Evolutionary conservation across 257 asterid genomes (phyloP), one percentile per base, ranked within the genome.

Genomic region (Solanum sitiens): DNA sequence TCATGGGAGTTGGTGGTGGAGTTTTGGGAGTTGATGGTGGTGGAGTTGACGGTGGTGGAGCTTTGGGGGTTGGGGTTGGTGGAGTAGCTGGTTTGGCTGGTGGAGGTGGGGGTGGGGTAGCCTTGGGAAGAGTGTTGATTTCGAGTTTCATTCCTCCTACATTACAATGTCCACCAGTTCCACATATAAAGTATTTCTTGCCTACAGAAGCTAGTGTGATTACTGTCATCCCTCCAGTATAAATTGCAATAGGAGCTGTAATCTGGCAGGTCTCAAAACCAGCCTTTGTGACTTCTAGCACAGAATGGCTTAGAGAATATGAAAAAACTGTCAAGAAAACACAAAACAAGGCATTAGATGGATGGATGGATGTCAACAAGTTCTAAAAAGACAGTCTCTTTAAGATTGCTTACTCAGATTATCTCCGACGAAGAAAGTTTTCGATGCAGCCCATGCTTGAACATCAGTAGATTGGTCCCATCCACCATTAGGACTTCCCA

Each of bases 71-170:
- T 23, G 88, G 44, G 18, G 90, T 74, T 30, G 87, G 77, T 20
- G 87, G 63, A 33, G 86, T 23, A 11, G 92, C 30, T 2, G 94
- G 71, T 61, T 90, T 21, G 44, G 91, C 70, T 2, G 94, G 90
- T 11, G 93, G 91, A 2, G 95, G 91, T 45, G 92, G 91, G 3
- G 94, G 91, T 45, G 96, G 37, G 6, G 95, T 27, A 84, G 93
- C 88, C 32, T 68, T 63, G 14, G 92, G 87, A 12, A 88, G 68
- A 76, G 90, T 89, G 90, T 88, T 86, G 89, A 96, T 89, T 59
- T 89, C 86, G 70, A 96, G 27, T 80, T 96, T 96, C 98, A 95
- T 96, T 89, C 98, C 96, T 42, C 98, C 98, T 42, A 39, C 35
- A 85, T 87, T 74, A 93, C 98, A 96, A 90, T 95, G 98, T 0